Evolutionary conservation across 495 filamentous ascomycete species (phyloP), one percentile per base, ranked within the genome.

Genomic region (Penicillium herquei): DNA sequence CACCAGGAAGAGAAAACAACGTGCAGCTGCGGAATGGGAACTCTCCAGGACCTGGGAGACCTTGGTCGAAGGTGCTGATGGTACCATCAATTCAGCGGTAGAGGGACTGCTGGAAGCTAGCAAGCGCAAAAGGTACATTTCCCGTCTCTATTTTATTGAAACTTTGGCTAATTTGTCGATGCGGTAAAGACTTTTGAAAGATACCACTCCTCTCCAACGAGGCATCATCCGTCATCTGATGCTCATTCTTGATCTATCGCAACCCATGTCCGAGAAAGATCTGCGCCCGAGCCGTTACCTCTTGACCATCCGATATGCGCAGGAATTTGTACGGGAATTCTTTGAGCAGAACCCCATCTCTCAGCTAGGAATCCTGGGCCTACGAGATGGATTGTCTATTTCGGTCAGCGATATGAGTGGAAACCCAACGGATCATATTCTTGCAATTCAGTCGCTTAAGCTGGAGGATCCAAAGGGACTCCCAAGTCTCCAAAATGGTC

Each of bases 281-380:
- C 78, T 98, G 33, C 84, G 90, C 12, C 94, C 94, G 6, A 96
- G 83, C 16, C 83, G 93, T 33, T 91, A 93, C 69, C 81, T 90
- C 40, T 79, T 96, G 37, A 86, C 86, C 8, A 80, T 97, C 55
- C 86, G 86, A 60, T 95, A 92, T 74, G 89, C 92, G 43, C 81
- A 87, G 56, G 87, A 90, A 55, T 98, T 96, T 68, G 87, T 97
- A 37, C 81, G 85, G 43, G 95, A 97, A 61, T 98, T 91, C 72
- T 98, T 98, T 68, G 93, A 97, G 70, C 94, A 98, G 70, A 98
- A 98, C 56, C 94, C 94, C n/a, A 98, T 98, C 69, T 94, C 90
- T 31, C 95, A 98, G 66, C 79, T 98, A 37, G 91, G 88, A 12
- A 84, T 98, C 18, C 75, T 98, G 39, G 93, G 89, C 44, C 92